Conservation (phyloP, 305 asterid species). For the Rubia tinctorum region DNA sequence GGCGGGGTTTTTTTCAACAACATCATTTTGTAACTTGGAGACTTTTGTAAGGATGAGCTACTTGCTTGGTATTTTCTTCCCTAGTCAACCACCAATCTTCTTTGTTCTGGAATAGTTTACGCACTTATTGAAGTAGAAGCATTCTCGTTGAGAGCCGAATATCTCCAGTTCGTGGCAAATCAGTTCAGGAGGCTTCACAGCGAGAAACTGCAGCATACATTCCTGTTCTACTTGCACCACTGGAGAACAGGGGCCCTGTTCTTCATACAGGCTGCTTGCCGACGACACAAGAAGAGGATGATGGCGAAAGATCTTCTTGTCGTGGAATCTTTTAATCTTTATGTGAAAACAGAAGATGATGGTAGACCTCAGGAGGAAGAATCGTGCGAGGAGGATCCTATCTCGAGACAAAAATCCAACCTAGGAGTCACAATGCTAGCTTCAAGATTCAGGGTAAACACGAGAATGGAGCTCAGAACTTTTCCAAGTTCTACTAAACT, state of each 20-base stretch:
- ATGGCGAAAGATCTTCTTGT: constrained; percentile 61
- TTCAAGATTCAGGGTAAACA: constrained; percentile 80
- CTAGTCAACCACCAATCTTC: constrained; percentile 66
- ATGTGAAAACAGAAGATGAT: constrained; percentile 27
- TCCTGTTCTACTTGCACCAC: constrained; percentile 85
- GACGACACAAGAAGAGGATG: constrained; percentile 62
- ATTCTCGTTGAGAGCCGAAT: constrained; percentile 82
- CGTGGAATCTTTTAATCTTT: constrained; percentile 53
- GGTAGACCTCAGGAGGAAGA: constrained; percentile 29
- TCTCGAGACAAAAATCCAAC: constrained; percentile 30
- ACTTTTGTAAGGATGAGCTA: constrained; percentile 89
- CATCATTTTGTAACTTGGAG: constrained; percentile 75
- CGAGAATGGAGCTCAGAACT: constrained; percentile 83
- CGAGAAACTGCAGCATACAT: constrained; percentile 90
- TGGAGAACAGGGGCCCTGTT: constrained; percentile 98
- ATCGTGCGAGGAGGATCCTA: constrained; percentile 20
- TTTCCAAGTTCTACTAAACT: not conserved
- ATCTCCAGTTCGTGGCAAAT: constrained; percentile 85
- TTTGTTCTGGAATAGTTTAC: constrained; percentile 79
- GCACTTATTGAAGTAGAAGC: constrained; percentile 88
- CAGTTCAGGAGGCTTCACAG: constrained; percentile 94
- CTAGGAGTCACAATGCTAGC: constrained; percentile 79
- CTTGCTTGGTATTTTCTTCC: constrained; percentile 81
- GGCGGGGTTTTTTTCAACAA: constrained; percentile 80
- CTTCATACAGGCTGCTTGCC: constrained; percentile 89